Evolutionary conservation across 2,329 filamentous ascomycete species (phyloP), one percentile per base, ranked within the genome.

Genomic region (Venturia aucupariae): DNA sequence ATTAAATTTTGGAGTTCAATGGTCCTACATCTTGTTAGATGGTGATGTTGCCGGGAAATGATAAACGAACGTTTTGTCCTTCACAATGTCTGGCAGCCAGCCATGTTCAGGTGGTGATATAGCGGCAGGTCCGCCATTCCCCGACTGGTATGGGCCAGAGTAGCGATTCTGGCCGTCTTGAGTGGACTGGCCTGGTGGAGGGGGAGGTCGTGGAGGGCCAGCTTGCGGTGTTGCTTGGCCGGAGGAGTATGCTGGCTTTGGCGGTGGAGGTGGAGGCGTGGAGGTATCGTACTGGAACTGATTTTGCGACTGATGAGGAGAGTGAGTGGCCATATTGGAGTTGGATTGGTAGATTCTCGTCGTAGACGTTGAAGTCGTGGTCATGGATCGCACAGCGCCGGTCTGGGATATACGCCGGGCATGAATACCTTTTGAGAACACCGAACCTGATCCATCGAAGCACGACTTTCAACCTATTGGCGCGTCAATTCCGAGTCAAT

Each of bases 21-120:
- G 70, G 91, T 93, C 62, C 91, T 90, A 72, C 42, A 41, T 61
- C 63, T 63, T 66, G 66, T 67, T 61, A 66, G 66, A 17, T 60
- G 59, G 63, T 72, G 66, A 71, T 30, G 68, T 60, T 66, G 67
- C 39, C 41, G 44, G 48, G 46, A 41, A 30, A 57, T 32, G 30
- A 54, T 64, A 68, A 66, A 78, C 84, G 68, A 79, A 95, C 91
- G 90, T 87, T 79, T 94, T 95, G 71, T 94, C 89, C 71, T 89
- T 84, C 2, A 97, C 78, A 15, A 86, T 78, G 66, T 84, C 83
- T 1, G 92, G 92, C 2, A 96, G 80, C 92, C 92, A 96, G 67
- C 86, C 83, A 62, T 89, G 85, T 55, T 77, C 75, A n/a, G 76
- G 75, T 63, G 71, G 71, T 55, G 67, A 35, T 32, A 69, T 64